Evolutionary conservation across 2,329 filamentous ascomycete species (phyloP), one percentile per base, ranked within the genome.

Genomic region (Chaetomium sp.): DNA sequence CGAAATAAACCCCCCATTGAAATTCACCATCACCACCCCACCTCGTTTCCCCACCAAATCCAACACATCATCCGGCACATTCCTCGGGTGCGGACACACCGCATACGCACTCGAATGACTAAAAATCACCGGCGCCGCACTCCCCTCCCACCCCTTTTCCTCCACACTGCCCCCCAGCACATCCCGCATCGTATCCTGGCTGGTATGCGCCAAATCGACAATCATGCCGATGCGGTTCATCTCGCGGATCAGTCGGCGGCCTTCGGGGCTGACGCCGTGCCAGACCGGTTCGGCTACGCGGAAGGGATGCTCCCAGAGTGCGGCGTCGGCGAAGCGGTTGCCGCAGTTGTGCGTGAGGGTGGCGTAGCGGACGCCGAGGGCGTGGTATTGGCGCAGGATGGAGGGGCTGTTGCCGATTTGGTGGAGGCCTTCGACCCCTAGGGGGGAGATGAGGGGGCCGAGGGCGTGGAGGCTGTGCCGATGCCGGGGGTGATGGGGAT

Each of bases 191-290:
- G 91, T 96, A 57, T 92, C 87, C 55, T 82, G 80, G 64, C 87
- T 82, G 4, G 76, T 76, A 69, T 96, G 92, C 6, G 88, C 80
- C 38, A 96, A 77, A 68, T 96, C 92, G 42, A 97, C 88, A n/a
- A 96, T 84, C 85, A 96, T 91, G 33, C 92, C 92, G 1, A 96
- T 76, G 3, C 92, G 82, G 69, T 96, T 97, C 91, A 97, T 96
- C 74, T 97, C 92, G 38, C 77, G 76, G 45, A 97, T 76, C 0
- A 96, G 72, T 10, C 77, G 68, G 51, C 81, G 79, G 4, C 92
- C 92, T 1, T 78, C 78, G 0, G 79, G 74, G 57, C 87, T 92
- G 1, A 97, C 77, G 2, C 92, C 92, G 52, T 79, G 74, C 81
- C 85, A 88, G 54, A 79, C 74, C 0, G 87, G 81, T 1, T 79